A percentile compares a stretch with the other conserved stretches of the same genome.
Conservation (phyloP, 139 green algal species). For the Closterium sp. region DNA sequence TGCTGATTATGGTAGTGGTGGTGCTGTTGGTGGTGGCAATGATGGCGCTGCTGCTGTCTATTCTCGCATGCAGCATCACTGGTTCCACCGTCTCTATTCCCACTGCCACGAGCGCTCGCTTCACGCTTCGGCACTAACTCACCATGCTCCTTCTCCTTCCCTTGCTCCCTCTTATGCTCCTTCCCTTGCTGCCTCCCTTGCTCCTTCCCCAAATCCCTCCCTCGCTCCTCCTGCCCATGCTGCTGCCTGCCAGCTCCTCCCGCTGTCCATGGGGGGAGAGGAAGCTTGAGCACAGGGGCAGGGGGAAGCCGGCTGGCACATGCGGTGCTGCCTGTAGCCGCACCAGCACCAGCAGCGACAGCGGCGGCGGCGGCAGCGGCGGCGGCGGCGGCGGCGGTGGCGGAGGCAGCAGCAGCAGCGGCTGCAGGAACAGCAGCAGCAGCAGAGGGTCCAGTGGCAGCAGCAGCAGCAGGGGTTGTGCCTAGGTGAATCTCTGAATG, state of each 20-base stretch:
- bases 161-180: not conserved
- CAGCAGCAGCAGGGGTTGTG: not conserved
- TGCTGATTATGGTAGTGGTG: no score
- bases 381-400: no score
- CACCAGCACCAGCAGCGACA: not conserved
- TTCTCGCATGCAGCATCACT: not conserved
- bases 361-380: no score
- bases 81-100: not conserved
- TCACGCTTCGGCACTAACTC: not conserved
- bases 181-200: no score
- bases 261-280: not conserved
- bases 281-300: not conserved
- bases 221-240: not conserved
- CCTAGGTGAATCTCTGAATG: not conserved
- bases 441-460: no score
- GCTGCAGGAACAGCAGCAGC: no score
- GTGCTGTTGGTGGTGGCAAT: no score
- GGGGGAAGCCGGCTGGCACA: not conserved
- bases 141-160: not conserved
- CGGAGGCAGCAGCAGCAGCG: no score
- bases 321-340: not conserved
- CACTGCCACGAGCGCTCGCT: not conserved
- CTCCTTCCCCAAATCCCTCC: no score
- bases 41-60: conserved; percentile 5
- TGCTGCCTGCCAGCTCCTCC: not conserved